phyloP scores from a whole-genome alignment of 352 stramenopile species.

The Albugo candida region DNA sequence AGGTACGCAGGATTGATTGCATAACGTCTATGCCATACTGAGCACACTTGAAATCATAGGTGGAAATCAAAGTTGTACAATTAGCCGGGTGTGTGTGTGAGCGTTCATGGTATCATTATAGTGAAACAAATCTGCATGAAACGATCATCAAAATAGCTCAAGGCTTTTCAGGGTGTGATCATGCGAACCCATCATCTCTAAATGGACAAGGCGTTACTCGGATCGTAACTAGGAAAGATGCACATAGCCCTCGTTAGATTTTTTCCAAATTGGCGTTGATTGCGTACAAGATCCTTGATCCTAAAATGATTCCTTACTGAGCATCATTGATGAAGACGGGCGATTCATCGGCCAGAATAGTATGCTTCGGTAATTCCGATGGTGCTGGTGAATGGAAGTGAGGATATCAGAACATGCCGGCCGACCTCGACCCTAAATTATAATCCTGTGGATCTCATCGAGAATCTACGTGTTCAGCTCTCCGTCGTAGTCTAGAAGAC shows the following conservation, averaged over 20 bases:
- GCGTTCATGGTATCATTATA: slow-evolving; percentile 97
- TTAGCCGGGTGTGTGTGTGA: slow-evolving; percentile 94
- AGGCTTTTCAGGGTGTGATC: slow-evolving; percentile 97
- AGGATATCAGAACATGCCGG: slow-evolving; percentile 94
- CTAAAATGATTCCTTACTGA: slow-evolving; percentile 76
- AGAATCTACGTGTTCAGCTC: slow-evolving; percentile 36
- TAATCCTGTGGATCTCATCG: slow-evolving; percentile 82
- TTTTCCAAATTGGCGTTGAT: slow-evolving; percentile 83
- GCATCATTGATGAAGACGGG: slow-evolving; percentile 83
- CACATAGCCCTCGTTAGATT: slow-evolving; percentile 85
- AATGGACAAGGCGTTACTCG: slow-evolving; percentile 95
- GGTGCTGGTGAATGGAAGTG: slow-evolving; percentile 90
- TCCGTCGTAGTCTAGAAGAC: no score
- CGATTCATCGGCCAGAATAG: slow-evolving; percentile 85
- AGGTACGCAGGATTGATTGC: slow-evolving; percentile 30
- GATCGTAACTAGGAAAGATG: slow-evolving; percentile 92
- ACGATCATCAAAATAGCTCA: slow-evolving; percentile 98
- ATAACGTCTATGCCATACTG: neutral
- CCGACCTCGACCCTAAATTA: slow-evolving; percentile 84
- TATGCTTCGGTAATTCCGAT: slow-evolving; percentile 94
- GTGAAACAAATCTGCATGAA: slow-evolving; percentile 84
- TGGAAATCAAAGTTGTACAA: slow-evolving; percentile 85
- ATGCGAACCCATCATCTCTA: slow-evolving; percentile 89
- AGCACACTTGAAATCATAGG: slow-evolving; percentile 10
- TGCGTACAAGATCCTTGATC: slow-evolving; percentile 70